Conservation (phyloP, 2,329 filamentous ascomycete genomes). For the Ciborinia camelliae region DNA sequence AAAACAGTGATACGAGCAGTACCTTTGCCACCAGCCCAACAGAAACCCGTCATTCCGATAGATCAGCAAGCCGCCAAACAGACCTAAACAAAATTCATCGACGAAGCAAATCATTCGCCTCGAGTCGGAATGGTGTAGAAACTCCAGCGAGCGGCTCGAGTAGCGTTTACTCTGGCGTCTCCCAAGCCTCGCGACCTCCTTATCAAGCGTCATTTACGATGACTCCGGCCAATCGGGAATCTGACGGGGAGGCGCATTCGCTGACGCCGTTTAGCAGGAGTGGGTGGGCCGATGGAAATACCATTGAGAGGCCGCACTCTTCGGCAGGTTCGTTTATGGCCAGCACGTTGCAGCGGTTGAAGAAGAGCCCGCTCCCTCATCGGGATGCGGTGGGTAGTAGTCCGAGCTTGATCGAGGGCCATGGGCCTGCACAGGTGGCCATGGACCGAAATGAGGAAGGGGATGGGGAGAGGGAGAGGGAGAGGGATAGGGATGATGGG, state of each 20-base stretch:
- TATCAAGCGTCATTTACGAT: constrained; percentile 30
- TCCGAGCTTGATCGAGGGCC: background rate
- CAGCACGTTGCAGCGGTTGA: background rate
- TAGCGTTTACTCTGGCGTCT: constrained; percentile 30
- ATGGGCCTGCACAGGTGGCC: background rate
- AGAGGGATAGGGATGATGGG: background rate
- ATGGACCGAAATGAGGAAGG: background rate
- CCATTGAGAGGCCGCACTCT: constrained; percentile 4
- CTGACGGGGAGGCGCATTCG: constrained; percentile 16
- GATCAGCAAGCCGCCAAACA: constrained; percentile 20
- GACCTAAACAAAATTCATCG: constrained; percentile 32
- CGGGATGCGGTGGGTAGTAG: background rate
- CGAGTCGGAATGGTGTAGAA: constrained; percentile 28
- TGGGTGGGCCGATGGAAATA: constrained; percentile 17
- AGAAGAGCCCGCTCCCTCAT: background rate
- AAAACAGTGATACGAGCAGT: constrained; percentile 36
- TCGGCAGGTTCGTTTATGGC: background rate
- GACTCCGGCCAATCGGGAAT: constrained; percentile 29
- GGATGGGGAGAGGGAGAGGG: background rate
- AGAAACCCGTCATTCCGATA: constrained; percentile 27
- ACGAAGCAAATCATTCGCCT: constrained; percentile 33
- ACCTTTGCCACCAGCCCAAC: constrained; percentile 30
- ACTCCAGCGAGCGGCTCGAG: constrained; percentile 33
- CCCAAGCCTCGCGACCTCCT: constrained; percentile 21
- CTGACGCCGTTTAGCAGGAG: constrained; percentile 18